Evolutionary conservation across 2,329 filamentous ascomycete genomes (phyloP).

Genomic region (Trichocomaceae sp.): DNA sequence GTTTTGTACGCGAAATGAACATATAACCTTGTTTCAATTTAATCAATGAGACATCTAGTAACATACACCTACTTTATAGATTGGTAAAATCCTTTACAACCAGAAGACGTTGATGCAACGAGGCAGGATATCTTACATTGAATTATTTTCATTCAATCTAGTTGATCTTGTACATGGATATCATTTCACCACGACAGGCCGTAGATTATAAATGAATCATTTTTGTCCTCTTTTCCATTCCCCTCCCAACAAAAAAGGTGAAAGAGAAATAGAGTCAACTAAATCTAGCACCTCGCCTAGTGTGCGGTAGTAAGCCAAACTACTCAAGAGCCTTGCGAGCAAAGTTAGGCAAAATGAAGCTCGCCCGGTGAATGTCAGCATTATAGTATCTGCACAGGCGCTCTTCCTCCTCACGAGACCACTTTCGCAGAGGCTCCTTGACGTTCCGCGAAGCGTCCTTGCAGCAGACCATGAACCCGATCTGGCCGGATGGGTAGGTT

Average conservation of each 20-base stretch:
- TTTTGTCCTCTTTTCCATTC: not conserved
- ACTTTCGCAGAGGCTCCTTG: slow-evolving; percentile 73
- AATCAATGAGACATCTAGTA: not conserved
- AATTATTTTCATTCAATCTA: not conserved
- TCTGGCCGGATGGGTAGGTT: slow-evolving; percentile 97
- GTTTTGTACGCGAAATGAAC: slow-evolving; percentile 11
- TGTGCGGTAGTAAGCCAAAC: not conserved
- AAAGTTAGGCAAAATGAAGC: slow-evolving; percentile 90
- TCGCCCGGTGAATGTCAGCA: slow-evolving; percentile 89
- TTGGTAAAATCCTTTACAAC: not conserved
- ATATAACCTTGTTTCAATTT: slow-evolving; percentile 2
- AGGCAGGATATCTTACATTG: not conserved
- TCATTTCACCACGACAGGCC: not conserved
- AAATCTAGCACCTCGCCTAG: not conserved
- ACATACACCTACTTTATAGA: not conserved
- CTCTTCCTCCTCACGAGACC: slow-evolving; percentile 82
- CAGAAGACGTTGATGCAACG: not conserved
- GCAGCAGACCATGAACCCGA: slow-evolving; percentile 99
- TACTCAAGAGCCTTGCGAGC: slow-evolving; percentile 62
- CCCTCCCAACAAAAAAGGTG: no score
- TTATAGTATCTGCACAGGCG: slow-evolving; percentile 96
- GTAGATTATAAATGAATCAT: not conserved
- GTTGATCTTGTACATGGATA: not conserved
- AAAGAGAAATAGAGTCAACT: no score
- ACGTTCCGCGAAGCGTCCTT: slow-evolving; percentile 84